Conservation (phyloP, 1,139 yeast genomes). For the Saccharomyces hybrid region DNA sequence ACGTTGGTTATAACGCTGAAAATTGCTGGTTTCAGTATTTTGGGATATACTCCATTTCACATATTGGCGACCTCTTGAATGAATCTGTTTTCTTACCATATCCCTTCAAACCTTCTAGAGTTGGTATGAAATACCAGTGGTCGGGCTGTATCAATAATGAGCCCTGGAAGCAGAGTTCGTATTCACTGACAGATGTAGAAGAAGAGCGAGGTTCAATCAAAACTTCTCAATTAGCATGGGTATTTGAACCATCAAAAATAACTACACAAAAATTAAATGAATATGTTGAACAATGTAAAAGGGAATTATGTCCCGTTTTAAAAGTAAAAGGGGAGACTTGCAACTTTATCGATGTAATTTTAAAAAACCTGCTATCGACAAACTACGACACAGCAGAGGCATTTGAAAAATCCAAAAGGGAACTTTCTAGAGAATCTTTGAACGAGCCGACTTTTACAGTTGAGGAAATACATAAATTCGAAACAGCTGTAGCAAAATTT, state of each 20-base stretch:
- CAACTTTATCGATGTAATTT: constrained; percentile 70
- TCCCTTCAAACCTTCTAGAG: constrained; percentile 26
- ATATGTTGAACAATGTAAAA: constrained; percentile 47
- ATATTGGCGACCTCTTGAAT: constrained; percentile 19
- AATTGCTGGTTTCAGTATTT: constrained; percentile 29
- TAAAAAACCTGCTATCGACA: constrained; percentile 46
- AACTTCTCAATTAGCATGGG: constrained; percentile 69
- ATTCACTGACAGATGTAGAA: constrained; percentile 21
- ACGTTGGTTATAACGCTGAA: constrained; percentile 10
- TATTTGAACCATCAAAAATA: constrained; percentile 36
- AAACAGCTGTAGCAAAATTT: constrained; percentile 60
- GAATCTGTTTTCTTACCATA: constrained; percentile 19
- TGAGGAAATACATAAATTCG: constrained; percentile 63
- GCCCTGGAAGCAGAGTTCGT: constrained; percentile 13
- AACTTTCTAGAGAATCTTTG: constrained; percentile 50
- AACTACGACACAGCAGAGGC: constrained; percentile 48
- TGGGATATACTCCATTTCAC: constrained; percentile 22
- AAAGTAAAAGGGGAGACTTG: constrained; percentile 50
- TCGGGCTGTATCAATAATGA: constrained; percentile 14
- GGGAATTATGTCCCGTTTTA: constrained; percentile 45
- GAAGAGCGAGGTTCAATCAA: constrained; percentile 80
- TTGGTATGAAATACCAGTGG: constrained; percentile 29
- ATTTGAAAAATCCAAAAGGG: constrained; percentile 31
- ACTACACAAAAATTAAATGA: constrained; percentile 38
- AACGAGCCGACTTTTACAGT: constrained; percentile 68